These are phyloP conservation scores for Leishmania mexicana DNA, from an alignment of 208 protist genomes.

Conservation along the genomic window DNA sequence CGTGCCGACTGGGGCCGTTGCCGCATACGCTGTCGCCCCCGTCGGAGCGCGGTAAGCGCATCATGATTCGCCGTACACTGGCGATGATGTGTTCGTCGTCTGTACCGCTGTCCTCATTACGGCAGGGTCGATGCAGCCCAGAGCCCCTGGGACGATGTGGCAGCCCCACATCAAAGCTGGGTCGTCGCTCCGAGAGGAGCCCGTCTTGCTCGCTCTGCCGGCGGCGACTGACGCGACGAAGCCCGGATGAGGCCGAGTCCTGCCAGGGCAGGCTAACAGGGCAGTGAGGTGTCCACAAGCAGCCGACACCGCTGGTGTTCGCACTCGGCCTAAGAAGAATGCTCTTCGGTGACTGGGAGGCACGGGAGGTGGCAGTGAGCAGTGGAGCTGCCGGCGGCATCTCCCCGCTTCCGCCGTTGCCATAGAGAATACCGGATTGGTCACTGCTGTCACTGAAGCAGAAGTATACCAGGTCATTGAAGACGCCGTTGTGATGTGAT, in stretches of 20 bases:
- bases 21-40: background rate
- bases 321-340: conserved; percentile 21
- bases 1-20: background rate
- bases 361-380: background rate
- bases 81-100: conserved; percentile 15
- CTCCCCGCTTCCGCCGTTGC: background rate
- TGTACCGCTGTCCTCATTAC: conserved; percentile 5
- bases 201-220: background rate
- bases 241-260: background rate
- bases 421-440: background rate
- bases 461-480: background rate
- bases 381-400: background rate
- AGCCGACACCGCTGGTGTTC: background rate
- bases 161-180: background rate
- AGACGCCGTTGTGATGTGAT: background rate
- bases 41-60: conserved; percentile 7
- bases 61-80: background rate
- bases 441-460: background rate
- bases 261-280: background rate
- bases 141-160: background rate
- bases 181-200: background rate
- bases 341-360: conserved; percentile 12
- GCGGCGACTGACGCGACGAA: background rate
- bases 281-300: background rate
- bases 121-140: background rate